Conservation (phyloP, 75 land plant species). For the Pinus taeda region DNA sequence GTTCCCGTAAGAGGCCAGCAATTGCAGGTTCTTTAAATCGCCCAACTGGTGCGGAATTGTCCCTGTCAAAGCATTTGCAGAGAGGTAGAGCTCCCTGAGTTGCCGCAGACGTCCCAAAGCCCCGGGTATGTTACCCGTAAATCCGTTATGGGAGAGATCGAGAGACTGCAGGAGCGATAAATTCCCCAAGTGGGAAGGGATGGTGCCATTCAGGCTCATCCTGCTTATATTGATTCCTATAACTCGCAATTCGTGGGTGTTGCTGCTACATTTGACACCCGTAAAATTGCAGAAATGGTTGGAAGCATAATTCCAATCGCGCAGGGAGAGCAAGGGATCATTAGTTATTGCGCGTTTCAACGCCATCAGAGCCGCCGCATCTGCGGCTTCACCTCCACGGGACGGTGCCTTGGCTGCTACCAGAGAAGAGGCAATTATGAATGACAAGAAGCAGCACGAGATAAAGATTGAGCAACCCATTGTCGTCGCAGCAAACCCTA, state of each 20-base stretch:
- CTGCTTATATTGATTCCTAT: constrained; percentile 19
- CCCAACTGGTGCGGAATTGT: constrained; percentile 51
- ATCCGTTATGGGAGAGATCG: constrained; percentile 35
- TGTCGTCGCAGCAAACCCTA: too few species aligned
- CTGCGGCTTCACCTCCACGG: too few species aligned
- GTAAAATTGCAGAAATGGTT: too few species aligned
- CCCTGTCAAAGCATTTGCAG: constrained; percentile 53
- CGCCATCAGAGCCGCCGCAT: too few species aligned
- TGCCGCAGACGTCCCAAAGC: constrained; percentile 27
- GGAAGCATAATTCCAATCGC: too few species aligned
- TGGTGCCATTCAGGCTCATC: constrained; percentile 26
- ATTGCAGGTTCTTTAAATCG: constrained; percentile 32
- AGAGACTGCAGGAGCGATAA: constrained; percentile 26
- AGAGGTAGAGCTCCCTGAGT: constrained; percentile 40
- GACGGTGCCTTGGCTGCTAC: too few species aligned
- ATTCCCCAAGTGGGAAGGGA: constrained; percentile 44
- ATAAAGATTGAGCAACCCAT: too few species aligned
- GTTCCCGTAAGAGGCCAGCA: constrained; percentile 44
- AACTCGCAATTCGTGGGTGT: neutral
- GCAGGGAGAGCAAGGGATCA: too few species aligned
- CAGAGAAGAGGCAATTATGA: too few species aligned
- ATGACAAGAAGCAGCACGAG: too few species aligned
- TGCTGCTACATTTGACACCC: too few species aligned
- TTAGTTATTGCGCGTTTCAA: too few species aligned
- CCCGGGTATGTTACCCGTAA: constrained; percentile 45